Evolutionary conservation across 148 eudicot genomes (phyloP).

Genomic region (Arbutus unedo): DNA sequence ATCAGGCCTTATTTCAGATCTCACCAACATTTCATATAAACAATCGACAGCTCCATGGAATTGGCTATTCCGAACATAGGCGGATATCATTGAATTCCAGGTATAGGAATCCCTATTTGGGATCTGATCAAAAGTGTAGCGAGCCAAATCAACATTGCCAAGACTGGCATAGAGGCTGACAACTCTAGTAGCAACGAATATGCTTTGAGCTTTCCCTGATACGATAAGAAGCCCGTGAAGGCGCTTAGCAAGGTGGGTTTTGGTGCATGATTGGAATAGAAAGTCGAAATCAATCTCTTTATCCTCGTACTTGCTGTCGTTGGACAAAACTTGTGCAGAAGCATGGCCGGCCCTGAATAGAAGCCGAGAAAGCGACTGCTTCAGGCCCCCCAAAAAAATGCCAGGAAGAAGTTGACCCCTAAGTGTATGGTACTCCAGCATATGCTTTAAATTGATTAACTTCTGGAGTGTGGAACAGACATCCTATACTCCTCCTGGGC

Average conservation of each 20-base stretch:
- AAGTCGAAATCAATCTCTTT: constrained; percentile 45
- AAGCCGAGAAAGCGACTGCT: no score
- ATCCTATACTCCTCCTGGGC: no score
- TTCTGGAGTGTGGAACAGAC: no score
- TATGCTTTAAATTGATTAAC: no score
- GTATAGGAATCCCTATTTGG: constrained; percentile 42
- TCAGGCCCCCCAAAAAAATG: no score
- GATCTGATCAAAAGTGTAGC: constrained; percentile 42
- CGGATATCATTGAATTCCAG: constrained; percentile 70
- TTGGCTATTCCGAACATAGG: constrained; percentile 49
- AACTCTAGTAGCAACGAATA: constrained; percentile 49
- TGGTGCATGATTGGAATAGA: constrained; percentile 43
- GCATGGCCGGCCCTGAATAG: no score
- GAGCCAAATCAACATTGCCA: constrained; percentile 45
- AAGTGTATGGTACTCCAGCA: no score
- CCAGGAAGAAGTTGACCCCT: no score
- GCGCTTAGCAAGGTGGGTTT: constrained; percentile 9
- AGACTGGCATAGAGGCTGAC: constrained; percentile 57
- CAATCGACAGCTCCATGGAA: constrained; percentile 48
- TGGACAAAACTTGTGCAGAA: constrained; percentile 19
- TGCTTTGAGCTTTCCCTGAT: constrained; percentile 49
- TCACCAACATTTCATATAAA: constrained; percentile 36
- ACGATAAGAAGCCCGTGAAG: constrained; percentile 58
- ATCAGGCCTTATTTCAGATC: constrained; percentile 53
- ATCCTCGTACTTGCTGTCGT: constrained; percentile 25